These are phyloP conservation scores for Canariomyces notabilis DNA, from an alignment of 2,329 filamentous ascomycete genomes.

Conservation along the genomic window DNA sequence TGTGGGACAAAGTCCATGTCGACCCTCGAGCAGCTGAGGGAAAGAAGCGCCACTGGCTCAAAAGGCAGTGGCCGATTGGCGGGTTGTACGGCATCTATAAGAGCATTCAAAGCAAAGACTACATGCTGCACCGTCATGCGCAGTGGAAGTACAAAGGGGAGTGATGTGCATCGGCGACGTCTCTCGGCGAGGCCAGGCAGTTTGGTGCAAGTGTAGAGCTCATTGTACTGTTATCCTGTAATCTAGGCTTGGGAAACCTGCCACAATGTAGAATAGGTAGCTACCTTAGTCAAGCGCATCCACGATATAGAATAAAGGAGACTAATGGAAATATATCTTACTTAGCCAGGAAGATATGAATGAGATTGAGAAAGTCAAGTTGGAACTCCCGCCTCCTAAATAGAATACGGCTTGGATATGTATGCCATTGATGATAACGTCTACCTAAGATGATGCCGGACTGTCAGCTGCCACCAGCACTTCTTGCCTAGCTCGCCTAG, in stretches of 20 bases:
- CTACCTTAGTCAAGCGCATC: too few species aligned
- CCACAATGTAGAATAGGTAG: not conserved
- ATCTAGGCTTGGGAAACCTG: not conserved
- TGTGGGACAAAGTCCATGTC: conserved; percentile 66
- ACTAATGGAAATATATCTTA: too few species aligned
- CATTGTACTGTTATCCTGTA: not conserved
- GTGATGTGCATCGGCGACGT: not conserved
- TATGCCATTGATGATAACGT: too few species aligned
- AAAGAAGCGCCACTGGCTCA: conserved; percentile 40
- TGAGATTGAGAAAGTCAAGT: too few species aligned
- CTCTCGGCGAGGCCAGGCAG: not conserved
- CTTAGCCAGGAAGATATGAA: too few species aligned
- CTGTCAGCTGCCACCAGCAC: too few species aligned
- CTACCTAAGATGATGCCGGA: too few species aligned
- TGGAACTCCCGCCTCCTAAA: too few species aligned
- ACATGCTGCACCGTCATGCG: conserved; percentile 47
- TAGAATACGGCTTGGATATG: too few species aligned
- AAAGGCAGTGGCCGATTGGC: conserved; percentile 49
- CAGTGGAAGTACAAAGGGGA: conserved; percentile 48
- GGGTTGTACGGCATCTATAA: conserved; percentile 57
- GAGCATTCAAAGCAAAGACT: conserved; percentile 54
- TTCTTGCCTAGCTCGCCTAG: too few species aligned
- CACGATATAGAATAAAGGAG: too few species aligned
- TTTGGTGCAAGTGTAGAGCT: not conserved
- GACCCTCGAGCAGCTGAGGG: conserved; percentile 29